phyloP scores from a whole-genome alignment of 768 basidiomycete genomes.

The Leucosporidium scottii region DNA sequence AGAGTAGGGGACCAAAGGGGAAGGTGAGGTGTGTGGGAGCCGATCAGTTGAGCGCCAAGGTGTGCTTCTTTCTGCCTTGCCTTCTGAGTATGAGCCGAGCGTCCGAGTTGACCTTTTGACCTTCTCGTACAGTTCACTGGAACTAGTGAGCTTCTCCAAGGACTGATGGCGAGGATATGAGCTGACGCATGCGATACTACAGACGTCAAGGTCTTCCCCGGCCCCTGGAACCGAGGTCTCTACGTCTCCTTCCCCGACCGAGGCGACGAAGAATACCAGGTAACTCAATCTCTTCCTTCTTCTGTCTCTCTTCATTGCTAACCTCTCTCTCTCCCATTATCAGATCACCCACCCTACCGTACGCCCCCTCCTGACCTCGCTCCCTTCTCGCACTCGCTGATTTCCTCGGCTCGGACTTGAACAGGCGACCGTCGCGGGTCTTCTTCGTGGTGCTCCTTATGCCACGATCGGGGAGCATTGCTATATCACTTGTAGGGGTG shows the following conservation, averaged over 20 bases:
- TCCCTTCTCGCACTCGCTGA: no score
- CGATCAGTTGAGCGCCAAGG: conserved; percentile 82
- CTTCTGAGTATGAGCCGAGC: neutral
- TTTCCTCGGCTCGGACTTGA: no score
- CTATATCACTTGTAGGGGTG: conserved; percentile 17
- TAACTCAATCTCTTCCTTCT: conserved; percentile 24
- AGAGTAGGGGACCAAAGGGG: conserved; percentile 13
- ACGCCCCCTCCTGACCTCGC: no score
- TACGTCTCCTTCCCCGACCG: conserved; percentile 71
- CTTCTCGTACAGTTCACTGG: conserved; percentile 25
- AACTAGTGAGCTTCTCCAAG: neutral
- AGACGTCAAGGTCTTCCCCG: conserved; percentile 70
- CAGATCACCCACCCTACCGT: conserved; percentile 75
- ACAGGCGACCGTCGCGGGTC: conserved; percentile 74
- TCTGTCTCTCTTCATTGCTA: neutral
- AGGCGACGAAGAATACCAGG: conserved; percentile 63
- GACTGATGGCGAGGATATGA: no score
- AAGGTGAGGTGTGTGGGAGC: conserved; percentile 49
- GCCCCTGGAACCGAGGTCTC: conserved; percentile 78
- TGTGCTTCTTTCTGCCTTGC: no score
- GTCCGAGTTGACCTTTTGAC: neutral
- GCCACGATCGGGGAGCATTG: conserved; percentile 63
- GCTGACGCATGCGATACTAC: conserved; percentile 35
- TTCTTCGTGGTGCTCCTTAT: conserved; percentile 85
- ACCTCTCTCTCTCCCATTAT: conserved; percentile 45